A percentile compares a stretch with the other conserved stretches of the same genome.
Evolutionary conservation across 2,329 filamentous ascomycete genomes (phyloP).

Genomic region (Ascosphaera aggregata): DNA sequence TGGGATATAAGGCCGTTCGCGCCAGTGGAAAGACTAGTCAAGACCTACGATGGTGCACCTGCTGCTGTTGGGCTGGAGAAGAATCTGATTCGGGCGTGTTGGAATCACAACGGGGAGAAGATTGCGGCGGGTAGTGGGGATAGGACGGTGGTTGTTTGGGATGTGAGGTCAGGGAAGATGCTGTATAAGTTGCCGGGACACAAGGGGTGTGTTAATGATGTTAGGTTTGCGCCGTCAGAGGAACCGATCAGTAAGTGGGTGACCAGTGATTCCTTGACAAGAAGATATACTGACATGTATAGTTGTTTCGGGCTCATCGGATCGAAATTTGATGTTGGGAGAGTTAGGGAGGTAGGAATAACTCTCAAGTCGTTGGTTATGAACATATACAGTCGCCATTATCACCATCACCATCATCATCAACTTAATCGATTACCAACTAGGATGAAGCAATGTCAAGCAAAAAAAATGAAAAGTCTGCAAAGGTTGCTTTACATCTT

Average conservation of each 20-base stretch:
- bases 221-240: slow-evolving; percentile 63
- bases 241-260: slow-evolving; percentile 63
- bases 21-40: slow-evolving; percentile 60
- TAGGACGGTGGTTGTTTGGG: slow-evolving; percentile 80
- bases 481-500: too few relatives aligned
- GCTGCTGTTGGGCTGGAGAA: slow-evolving; percentile 73
- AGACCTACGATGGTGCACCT: slow-evolving; percentile 80
- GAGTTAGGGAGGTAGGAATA: slow-evolving; percentile 44
- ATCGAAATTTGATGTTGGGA: slow-evolving; percentile 61
- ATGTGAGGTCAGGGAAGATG: slow-evolving; percentile 65
- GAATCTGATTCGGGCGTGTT: slow-evolving; percentile 75
- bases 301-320: slow-evolving; percentile 84
- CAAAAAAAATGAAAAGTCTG: too few relatives aligned
- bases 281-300: slow-evolving; percentile 6
- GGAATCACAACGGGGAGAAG: slow-evolving; percentile 66
- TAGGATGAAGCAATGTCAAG: too few relatives aligned
- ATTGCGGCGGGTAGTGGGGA: slow-evolving; percentile 81
- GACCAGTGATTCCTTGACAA: background rate
- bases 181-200: slow-evolving; percentile 90
- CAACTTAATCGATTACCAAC: too few relatives aligned
- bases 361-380: background rate
- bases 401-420: too few relatives aligned
- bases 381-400: background rate
- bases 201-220: slow-evolving; percentile 85
- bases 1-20: slow-evolving; percentile 96